Conservation (phyloP, 2,329 filamentous ascomycete genomes). For the Nigrospora oryzae region DNA sequence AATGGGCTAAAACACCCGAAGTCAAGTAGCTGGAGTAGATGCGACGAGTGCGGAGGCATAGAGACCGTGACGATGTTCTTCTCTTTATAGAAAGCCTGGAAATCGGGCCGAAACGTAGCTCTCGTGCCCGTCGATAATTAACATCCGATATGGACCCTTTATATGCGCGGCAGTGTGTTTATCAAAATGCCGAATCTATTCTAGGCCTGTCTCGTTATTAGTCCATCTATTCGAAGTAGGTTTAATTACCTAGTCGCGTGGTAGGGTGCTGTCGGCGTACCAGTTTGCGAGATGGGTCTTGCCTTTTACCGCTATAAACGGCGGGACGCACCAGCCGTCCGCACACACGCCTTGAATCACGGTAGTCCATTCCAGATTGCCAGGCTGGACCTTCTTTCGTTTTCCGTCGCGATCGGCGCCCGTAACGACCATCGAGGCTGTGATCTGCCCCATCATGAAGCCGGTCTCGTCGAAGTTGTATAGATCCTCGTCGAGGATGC, state of each 20-base stretch:
- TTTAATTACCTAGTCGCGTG: background rate
- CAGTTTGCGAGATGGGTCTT: slow-evolving; percentile 1
- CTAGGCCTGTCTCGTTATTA: background rate
- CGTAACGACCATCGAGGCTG: background rate
- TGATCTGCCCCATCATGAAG: background rate
- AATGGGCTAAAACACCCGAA: no score
- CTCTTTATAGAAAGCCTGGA: slow-evolving; percentile 23
- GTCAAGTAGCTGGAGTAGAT: no score
- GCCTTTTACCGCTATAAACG: slow-evolving; percentile 3
- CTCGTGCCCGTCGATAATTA: slow-evolving; percentile 27
- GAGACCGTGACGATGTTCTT: slow-evolving; percentile 18
- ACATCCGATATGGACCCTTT: slow-evolving; percentile 19
- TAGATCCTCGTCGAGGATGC: background rate
- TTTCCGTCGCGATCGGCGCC: background rate
- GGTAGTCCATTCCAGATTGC: slow-evolving; percentile 19
- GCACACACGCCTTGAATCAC: slow-evolving; percentile 10
- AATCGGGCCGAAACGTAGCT: slow-evolving; percentile 22
- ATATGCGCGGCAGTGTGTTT: slow-evolving; percentile 1
- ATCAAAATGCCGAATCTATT: background rate
- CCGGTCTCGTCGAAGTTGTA: slow-evolving; percentile 1
- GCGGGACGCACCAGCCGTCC: slow-evolving; percentile 5
- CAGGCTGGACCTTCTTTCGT: slow-evolving; percentile 3
- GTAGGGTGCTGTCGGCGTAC: background rate
- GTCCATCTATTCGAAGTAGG: background rate
- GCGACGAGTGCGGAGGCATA: no score